Evolutionary conservation across 352 stramenopile species (phyloP).

Genomic region (Globisporangium megalacanthum): DNA sequence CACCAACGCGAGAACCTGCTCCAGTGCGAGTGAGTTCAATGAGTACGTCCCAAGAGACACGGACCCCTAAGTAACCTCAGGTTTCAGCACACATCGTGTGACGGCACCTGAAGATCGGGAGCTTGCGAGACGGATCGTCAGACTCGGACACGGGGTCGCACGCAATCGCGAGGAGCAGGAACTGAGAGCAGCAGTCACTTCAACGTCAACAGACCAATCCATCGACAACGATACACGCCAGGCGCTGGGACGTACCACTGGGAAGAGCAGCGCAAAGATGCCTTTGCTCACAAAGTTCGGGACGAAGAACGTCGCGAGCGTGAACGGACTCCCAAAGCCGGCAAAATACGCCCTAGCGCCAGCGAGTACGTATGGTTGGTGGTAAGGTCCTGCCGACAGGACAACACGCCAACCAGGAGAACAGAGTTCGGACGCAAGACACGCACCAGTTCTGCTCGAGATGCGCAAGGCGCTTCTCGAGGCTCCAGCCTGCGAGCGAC

Average conservation of each 20-base stretch:
- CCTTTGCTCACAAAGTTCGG: slow-evolving; percentile 89
- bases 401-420: background rate
- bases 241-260: slow-evolving; percentile 39
- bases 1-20: slow-evolving; percentile 75
- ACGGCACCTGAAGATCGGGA: slow-evolving; percentile 72
- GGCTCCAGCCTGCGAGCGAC: slow-evolving; percentile 81
- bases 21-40: background rate
- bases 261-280: slow-evolving; percentile 85
- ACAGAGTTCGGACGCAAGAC: background rate
- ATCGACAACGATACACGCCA: slow-evolving; percentile 5
- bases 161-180: slow-evolving; percentile 76
- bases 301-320: slow-evolving; percentile 84
- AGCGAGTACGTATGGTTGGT: background rate
- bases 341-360: slow-evolving; percentile 71
- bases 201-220: background rate
- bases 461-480: slow-evolving; percentile 69
- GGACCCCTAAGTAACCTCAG: too few relatives aligned
- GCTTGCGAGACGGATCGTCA: slow-evolving; percentile 35
- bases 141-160: slow-evolving; percentile 63
- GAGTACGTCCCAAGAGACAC: background rate
- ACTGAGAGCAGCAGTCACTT: slow-evolving; percentile 25
- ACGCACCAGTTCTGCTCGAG: slow-evolving; percentile 80
- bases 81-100: background rate
- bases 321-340: slow-evolving; percentile 83
- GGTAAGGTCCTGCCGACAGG: background rate